A percentile compares a stretch with the other conserved stretches of the same genome.
phyloP scores from a whole-genome alignment of 305 asterid genomes.

The Caryopteris hybrid region DNA sequence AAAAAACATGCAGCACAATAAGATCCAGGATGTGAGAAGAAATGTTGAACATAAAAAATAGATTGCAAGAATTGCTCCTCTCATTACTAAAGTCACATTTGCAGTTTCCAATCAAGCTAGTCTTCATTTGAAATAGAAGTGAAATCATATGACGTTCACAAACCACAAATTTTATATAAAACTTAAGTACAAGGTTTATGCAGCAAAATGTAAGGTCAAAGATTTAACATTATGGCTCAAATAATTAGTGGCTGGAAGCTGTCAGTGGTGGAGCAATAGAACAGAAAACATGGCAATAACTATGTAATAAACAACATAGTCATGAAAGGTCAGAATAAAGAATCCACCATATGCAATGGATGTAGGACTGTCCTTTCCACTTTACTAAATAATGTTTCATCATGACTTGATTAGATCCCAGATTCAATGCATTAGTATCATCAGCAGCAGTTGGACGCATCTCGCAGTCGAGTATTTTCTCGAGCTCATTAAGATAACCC shows the following conservation, averaged over 20 bases:
- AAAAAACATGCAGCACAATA: conserved; percentile 7
- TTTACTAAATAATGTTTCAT: conserved; percentile 90
- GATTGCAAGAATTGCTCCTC: conserved; percentile 1
- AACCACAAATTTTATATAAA: conserved; percentile 2
- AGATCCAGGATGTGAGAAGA: conserved; percentile 15
- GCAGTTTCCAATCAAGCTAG: conserved; percentile 10
- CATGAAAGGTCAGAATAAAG: conserved; percentile 16
- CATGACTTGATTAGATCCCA: conserved; percentile 74
- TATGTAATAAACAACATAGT: conserved; percentile 4
- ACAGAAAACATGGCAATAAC: conserved; percentile 3
- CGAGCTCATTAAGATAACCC: conserved; percentile 79
- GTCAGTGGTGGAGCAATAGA: conserved; percentile 11
- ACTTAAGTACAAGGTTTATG: neutral
- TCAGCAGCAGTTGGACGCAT: conserved; percentile 72
- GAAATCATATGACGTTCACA: conserved; percentile 5
- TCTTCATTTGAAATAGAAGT: conserved; percentile 16
- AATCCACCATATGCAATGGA: conserved; percentile 87
- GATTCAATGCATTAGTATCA: conserved; percentile 59
- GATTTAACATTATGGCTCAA: conserved; percentile 11
- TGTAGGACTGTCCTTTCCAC: conserved; percentile 94
- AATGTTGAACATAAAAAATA: conserved; percentile 5
- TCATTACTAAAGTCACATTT: conserved; percentile 8
- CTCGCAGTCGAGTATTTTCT: conserved; percentile 87
- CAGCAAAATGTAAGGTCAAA: neutral
- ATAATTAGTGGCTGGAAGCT: conserved; percentile 21